These are phyloP conservation scores for Tilletia setariae DNA, from an alignment of 1,284 basidiomycete genomes.

Conservation along the genomic window DNA sequence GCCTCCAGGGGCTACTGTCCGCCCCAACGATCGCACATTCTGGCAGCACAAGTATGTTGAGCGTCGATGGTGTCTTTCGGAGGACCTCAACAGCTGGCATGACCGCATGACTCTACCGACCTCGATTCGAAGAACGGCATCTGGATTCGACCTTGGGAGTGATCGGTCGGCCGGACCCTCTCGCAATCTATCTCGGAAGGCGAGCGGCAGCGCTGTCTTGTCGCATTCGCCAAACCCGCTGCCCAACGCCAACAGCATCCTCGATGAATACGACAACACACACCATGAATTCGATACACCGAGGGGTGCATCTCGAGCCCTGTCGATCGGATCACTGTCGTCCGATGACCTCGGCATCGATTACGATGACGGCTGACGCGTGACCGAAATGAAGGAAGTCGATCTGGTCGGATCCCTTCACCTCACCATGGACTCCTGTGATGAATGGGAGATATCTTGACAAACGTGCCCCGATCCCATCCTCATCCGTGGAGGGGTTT, in stretches of 20 bases:
- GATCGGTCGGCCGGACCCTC: background rate
- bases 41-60: constrained; percentile 15
- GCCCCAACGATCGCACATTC: constrained; percentile 13
- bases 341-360: constrained; percentile 14
- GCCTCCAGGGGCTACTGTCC: constrained; percentile 20
- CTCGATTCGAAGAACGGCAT: background rate
- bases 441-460: no score
- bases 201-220: background rate
- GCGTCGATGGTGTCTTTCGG: constrained; percentile 11
- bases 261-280: constrained; percentile 20
- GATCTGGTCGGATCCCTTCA: no score
- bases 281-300: constrained; percentile 13
- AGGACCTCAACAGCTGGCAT: background rate
- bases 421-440: no score
- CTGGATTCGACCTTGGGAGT: background rate
- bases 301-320: background rate
- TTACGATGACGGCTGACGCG: background rate
- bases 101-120: background rate
- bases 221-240: background rate
- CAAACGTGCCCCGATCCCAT: no score
- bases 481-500: no score
- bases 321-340: constrained; percentile 29
- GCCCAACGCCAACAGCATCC: background rate
- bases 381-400: no score
- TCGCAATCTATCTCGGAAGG: background rate